Evolutionary conservation across 176 grass and related monocot species (phyloP), one percentile per base, ranked within the genome.

Genomic region (Saccharum officinarum): DNA sequence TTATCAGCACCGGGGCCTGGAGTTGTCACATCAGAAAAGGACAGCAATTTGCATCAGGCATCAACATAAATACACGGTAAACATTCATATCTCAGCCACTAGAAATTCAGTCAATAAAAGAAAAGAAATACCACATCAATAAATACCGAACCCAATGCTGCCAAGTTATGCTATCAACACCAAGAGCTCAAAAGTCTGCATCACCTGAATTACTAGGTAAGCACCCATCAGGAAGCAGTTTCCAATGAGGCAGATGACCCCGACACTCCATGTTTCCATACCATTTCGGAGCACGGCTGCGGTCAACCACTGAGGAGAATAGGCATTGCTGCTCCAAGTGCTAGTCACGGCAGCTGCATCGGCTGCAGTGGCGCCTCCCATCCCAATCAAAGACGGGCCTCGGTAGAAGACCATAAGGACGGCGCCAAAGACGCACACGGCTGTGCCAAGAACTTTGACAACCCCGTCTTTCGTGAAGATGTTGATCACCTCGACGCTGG

Each of bases 171-270:
- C 52, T 7, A 57, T 57, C 52, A 57, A 57, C 52, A 57, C 17
- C 52, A 9, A 23, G 57, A 79, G 31, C 20, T 7, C 18, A 45
- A 6, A 38, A 47, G 33, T 80, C 38, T 67, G 73, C 3, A 16
- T 62, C 85, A 98, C 95, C 95, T 98, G 95, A 22, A 96, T 89
- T 82, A 95, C 97, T 10, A 99, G 81, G 80, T 99, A 99, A 73
- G 89, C 88, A 26, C 92, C 92, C 97, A 99, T 96, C 41, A 95
- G 59, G 73, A 95, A 91, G 42, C 93, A 96, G 45, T 94, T 99
- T 64, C 90, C 92, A 37, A 99, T 67, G 4, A 99, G 94, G 85
- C 97, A 99, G 1, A 99, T 41, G 11, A 94, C 89, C 49, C 93
- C 97, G 13, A 96, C 23, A 78, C 91, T 80, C 93, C 93, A 99